Evolutionary conservation across 2,329 filamentous ascomycete genomes (phyloP).

Genomic region (Triangularia setosa): DNA sequence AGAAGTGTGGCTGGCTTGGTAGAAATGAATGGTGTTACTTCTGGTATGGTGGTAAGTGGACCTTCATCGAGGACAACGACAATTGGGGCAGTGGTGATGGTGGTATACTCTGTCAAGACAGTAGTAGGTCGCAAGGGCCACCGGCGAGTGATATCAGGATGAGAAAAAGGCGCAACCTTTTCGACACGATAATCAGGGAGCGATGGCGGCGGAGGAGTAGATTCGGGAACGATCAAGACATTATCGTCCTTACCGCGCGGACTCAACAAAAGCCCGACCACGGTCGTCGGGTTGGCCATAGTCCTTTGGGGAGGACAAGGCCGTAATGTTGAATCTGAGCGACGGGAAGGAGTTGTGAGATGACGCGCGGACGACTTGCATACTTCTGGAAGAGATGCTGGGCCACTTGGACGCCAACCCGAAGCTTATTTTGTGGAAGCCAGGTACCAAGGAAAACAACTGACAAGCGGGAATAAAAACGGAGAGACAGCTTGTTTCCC

Average conservation of each 20-base stretch:
- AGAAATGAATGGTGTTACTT: not conserved
- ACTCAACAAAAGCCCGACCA: not conserved
- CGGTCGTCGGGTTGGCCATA: constrained; percentile 1
- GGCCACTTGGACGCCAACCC: not conserved
- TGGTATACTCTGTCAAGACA: constrained; percentile 3
- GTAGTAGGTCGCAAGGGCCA: not conserved
- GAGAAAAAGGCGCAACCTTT: not conserved
- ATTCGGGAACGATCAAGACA: not conserved
- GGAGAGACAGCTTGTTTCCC: not conserved
- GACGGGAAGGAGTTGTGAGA: not conserved
- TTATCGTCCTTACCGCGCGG: not conserved
- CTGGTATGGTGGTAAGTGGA: not conserved
- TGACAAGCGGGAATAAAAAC: not conserved
- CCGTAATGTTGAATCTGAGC: not conserved
- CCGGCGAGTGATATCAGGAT: not conserved
- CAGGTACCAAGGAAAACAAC: not conserved
- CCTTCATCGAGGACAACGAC: not conserved
- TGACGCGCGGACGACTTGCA: constrained; percentile 2
- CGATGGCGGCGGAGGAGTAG: not conserved
- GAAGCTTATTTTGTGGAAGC: constrained; percentile 3
- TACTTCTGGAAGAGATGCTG: not conserved
- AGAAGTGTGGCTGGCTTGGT: not conserved
- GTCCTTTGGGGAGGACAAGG: not conserved
- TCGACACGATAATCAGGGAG: not conserved
- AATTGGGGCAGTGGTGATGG: not conserved